These are phyloP conservation scores for Thymus quinquecostatus DNA, from an alignment of 257 asterid species.

Conservation along the genomic window DNA sequence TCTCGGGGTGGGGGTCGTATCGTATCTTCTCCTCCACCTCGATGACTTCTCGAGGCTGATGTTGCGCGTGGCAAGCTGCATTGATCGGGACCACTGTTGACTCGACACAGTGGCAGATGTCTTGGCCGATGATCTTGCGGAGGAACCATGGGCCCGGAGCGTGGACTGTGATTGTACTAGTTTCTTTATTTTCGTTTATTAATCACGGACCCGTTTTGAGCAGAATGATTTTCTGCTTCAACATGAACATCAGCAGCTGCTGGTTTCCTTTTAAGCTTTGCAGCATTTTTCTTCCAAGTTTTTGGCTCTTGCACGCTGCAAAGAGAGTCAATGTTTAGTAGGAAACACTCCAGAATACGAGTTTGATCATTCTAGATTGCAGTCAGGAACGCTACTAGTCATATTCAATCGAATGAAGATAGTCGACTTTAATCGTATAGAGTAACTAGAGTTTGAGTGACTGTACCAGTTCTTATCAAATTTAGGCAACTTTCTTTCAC, in stretches of 20 bases:
- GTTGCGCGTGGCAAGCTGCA: slow-evolving; percentile 89
- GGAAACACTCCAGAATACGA: neutral
- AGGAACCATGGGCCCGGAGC: slow-evolving; percentile 99
- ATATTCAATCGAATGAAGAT: no score
- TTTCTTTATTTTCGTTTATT: slow-evolving; percentile 28
- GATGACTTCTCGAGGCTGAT: slow-evolving; percentile 80
- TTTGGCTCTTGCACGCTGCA: slow-evolving; percentile 50
- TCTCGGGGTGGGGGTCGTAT: slow-evolving; percentile 45
- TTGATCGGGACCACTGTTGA: slow-evolving; percentile 75
- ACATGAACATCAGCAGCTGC: slow-evolving; percentile 30
- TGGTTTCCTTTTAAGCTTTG: slow-evolving; percentile 35
- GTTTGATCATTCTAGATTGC: neutral
- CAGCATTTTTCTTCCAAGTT: slow-evolving; percentile 39
- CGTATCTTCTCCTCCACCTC: slow-evolving; percentile 50
- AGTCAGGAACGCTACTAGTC: neutral
- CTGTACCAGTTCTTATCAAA: slow-evolving; percentile 53
- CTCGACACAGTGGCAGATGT: slow-evolving; percentile 90
- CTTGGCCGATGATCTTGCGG: slow-evolving; percentile 79
- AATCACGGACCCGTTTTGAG: slow-evolving; percentile 32
- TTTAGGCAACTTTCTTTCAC: slow-evolving; percentile 52
- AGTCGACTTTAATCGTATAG: neutral
- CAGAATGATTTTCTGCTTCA: slow-evolving; percentile 29
- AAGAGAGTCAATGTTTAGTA: neutral
- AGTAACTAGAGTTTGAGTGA: slow-evolving; percentile 7
- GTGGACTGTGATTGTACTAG: slow-evolving; percentile 83